These are phyloP conservation scores for Aspergillus tanneri DNA, from an alignment of 2,329 filamentous ascomycete genomes.

Conservation along the genomic window DNA sequence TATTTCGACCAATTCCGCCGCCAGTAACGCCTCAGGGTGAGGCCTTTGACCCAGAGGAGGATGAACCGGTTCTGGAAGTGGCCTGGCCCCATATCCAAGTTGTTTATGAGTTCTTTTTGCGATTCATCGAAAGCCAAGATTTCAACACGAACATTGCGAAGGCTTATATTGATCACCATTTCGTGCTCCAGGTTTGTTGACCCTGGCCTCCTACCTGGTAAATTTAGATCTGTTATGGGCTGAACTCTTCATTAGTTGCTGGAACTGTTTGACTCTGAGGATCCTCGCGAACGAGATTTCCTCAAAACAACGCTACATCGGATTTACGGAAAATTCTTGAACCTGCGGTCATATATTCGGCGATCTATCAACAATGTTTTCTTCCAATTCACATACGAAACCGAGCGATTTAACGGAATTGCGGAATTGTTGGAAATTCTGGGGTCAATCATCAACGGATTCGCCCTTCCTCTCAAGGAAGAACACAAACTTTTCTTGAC, in stretches of 20 bases:
- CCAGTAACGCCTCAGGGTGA: conserved; percentile 97
- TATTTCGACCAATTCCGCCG: conserved; percentile 94
- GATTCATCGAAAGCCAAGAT: conserved; percentile 98
- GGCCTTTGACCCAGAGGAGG: conserved; percentile 97
- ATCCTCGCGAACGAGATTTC: conserved; percentile 93
- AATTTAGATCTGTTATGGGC: neutral
- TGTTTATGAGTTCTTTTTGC: conserved; percentile 97
- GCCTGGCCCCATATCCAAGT: conserved; percentile 99
- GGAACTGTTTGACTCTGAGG: conserved; percentile 98
- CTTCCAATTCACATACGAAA: conserved; percentile 99
- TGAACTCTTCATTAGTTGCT: conserved; percentile 60
- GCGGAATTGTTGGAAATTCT: conserved; percentile 94
- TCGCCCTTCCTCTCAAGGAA: conserved; percentile 93
- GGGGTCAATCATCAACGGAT: conserved; percentile 98
- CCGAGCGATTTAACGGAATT: conserved; percentile 96
- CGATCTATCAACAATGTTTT: conserved; percentile 99
- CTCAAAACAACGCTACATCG: conserved; percentile 96
- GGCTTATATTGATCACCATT: conserved; percentile 96
- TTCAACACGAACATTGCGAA: conserved; percentile 99
- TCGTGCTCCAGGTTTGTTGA: conserved; percentile 72
- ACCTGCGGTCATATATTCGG: conserved; percentile 93
- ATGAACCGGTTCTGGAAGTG: conserved; percentile 95
- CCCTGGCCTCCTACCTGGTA: neutral
- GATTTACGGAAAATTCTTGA: conserved; percentile 98
- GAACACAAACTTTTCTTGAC: conserved; percentile 98